A percentile compares a stretch with the other conserved stretches of the same genome.
Conservation (phyloP, 352 stramenopile species). For the Plasmopara viticola region DNA sequence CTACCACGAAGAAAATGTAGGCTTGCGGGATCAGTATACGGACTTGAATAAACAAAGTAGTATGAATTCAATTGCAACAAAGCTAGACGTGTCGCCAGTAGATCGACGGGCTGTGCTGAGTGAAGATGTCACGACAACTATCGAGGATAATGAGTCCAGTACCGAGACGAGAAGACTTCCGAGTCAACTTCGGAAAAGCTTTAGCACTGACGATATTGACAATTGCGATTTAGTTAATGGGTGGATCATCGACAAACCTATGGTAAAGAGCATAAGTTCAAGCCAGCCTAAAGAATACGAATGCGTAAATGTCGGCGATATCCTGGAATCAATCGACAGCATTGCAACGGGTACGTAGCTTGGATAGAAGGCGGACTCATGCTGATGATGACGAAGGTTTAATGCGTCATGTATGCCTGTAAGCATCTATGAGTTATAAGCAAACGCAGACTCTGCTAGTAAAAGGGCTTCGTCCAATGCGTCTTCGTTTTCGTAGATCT, state of each 20-base stretch:
- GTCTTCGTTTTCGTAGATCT: conserved; percentile 51
- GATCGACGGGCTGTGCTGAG: conserved; percentile 36
- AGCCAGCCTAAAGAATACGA: conserved; percentile 33
- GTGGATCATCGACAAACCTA: conserved; percentile 50
- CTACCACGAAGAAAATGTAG: conserved; percentile 44
- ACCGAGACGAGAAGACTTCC: conserved; percentile 11
- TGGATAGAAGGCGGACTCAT: not conserved
- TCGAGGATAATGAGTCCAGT: conserved; percentile 2
- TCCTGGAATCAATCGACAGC: conserved; percentile 66
- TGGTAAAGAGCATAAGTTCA: conserved; percentile 31
- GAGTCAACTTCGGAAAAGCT: conserved; percentile 38
- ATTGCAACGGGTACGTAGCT: conserved; percentile 46
- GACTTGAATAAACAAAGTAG: conserved; percentile 6
- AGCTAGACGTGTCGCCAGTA: conserved; percentile 19
- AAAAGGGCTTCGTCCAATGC: conserved; percentile 48
- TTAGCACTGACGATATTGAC: conserved; percentile 53
- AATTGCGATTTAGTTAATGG: conserved; percentile 25
- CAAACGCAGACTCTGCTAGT: conserved; percentile 49
- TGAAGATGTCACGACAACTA: conserved; percentile 29
- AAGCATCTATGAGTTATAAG: conserved; percentile 55
- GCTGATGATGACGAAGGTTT: conserved; percentile 2
- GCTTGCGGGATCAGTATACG: conserved; percentile 10
- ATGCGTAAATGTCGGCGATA: conserved; percentile 48
- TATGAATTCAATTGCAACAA: conserved; percentile 35
- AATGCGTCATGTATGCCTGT: conserved; percentile 5